Base-by-base conservation (phyloP, 352 stramenopile genomes). In the Phytophthora gonapodyides region DNA sequence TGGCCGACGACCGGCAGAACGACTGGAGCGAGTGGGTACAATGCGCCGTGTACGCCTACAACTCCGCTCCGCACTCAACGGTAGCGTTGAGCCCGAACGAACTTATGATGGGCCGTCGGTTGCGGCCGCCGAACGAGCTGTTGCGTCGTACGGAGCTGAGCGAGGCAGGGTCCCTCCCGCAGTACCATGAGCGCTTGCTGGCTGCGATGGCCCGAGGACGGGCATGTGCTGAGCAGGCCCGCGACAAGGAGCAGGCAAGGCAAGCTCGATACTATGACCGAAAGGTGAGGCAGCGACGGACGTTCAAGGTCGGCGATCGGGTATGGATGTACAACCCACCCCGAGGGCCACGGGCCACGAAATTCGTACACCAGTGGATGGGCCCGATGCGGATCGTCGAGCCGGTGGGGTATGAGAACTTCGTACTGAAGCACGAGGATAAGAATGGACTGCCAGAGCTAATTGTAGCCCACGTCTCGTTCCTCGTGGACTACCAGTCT, bases 401-500 rank as follows among this genome's bases (percentile, higher is more conserved):
- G 4, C 12, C 41, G 1, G 35, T 33, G 0, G 50, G 58, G 0
- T 47, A 41, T 1, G 50, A 61, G 1, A 56, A 67, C 12, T 61
- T 12, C 7, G 0, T 61, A 2, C 0, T 61, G 13, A 7, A 30
- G 8, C 35, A 36, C 0, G 60, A 68, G 9, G 44, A 53, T 8
- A 31, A 48, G 24, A 35, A n/a, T 0, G 30, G 17, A 0, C 13
- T 33, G 9, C 24, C 16, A 1, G 42, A 61, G 2, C n/a, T 17
- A 27, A 44, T 51, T 36, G 50, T 61, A 44, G 35, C 27, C 2
- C 58, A 55, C 15, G 15, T 13, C 0, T 66, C 43, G 0, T 60
- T 66, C 10, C 27, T 61, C 6, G 58, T 55, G 15, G 40, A 6
- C 10, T 60, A 59, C 12, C 19, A 59, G 7, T 37, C 43, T 13